A percentile compares a stretch with the other conserved stretches of the same genome.
These are phyloP conservation scores for Amanita exitialis DNA, from an alignment of 768 basidiomycete species.

Conservation along the genomic window DNA sequence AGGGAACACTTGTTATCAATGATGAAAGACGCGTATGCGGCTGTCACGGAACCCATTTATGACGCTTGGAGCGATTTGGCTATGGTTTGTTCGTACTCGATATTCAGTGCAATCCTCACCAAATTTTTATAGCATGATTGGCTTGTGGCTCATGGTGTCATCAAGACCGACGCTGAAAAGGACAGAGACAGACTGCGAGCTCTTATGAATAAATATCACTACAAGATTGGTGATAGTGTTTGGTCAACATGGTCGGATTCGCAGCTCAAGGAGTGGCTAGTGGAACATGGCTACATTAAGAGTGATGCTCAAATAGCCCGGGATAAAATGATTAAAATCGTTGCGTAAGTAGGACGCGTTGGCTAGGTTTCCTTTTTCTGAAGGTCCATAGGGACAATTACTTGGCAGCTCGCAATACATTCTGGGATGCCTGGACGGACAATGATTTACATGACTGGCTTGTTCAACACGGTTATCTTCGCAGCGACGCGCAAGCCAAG, in stretches of 20 bases:
- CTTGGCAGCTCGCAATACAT: constrained; percentile 41
- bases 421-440: constrained; percentile 67
- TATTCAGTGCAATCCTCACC: background rate
- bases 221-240: constrained; percentile 39
- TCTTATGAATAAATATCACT: constrained; percentile 76
- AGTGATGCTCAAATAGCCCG: constrained; percentile 52
- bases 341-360: constrained; percentile 35
- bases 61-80: constrained; percentile 82
- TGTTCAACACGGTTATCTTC: constrained; percentile 58
- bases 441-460: constrained; percentile 66
- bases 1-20: constrained; percentile 58
- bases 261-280: constrained; percentile 70
- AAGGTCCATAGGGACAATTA: constrained; percentile 52
- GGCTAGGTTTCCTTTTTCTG: background rate
- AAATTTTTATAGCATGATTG: constrained; percentile 51
- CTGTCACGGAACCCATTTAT: constrained; percentile 58
- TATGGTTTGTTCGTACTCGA: constrained; percentile 37
- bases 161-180: constrained; percentile 41
- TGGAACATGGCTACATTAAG: constrained; percentile 65
- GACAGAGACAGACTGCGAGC: constrained; percentile 54
- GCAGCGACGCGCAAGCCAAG: constrained; percentile 47
- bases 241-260: constrained; percentile 72
- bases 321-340: constrained; percentile 70
- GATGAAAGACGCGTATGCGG: constrained; percentile 61
- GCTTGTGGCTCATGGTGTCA: constrained; percentile 71